These are phyloP conservation scores for Gossypium longicalyx DNA, from an alignment of 345 rosid species.

Conservation along the genomic window DNA sequence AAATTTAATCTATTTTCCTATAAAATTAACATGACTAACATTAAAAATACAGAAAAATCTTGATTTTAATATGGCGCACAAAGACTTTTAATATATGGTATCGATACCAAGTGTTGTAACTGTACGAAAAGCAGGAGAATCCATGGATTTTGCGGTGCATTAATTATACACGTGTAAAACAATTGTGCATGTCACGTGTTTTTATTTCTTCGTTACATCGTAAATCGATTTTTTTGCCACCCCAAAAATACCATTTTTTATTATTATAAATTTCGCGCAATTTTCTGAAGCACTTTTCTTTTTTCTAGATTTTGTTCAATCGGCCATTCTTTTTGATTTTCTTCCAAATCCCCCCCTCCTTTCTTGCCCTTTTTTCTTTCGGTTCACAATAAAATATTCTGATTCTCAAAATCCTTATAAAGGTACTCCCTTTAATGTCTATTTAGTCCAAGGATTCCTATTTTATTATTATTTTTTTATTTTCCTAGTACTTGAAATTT, in stretches of 20 bases:
- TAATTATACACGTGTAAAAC: background rate
- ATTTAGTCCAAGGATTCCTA: background rate
- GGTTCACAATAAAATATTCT: background rate
- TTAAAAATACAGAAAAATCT: no score
- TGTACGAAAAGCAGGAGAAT: no score
- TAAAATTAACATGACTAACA: no score
- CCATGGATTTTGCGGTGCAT: no score
- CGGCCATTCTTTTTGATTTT: background rate
- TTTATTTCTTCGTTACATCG: no score
- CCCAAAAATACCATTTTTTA: no score
- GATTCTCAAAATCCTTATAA: background rate
- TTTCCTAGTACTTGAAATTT: background rate
- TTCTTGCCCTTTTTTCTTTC: background rate
- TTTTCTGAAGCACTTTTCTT: background rate
- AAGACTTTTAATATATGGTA: no score
- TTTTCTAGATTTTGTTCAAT: background rate
- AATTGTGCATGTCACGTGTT: background rate
- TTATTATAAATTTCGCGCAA: conserved; percentile 15
- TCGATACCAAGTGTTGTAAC: no score
- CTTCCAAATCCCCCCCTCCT: background rate
- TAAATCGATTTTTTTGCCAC: no score
- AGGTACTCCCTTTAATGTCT: background rate
- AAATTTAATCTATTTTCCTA: fast-evolving
- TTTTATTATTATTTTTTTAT: background rate
- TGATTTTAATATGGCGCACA: no score